These are phyloP conservation scores for Dimargaris xerosporica DNA, from an alignment of 192 early-diverging fungal species.

Conservation along the genomic window DNA sequence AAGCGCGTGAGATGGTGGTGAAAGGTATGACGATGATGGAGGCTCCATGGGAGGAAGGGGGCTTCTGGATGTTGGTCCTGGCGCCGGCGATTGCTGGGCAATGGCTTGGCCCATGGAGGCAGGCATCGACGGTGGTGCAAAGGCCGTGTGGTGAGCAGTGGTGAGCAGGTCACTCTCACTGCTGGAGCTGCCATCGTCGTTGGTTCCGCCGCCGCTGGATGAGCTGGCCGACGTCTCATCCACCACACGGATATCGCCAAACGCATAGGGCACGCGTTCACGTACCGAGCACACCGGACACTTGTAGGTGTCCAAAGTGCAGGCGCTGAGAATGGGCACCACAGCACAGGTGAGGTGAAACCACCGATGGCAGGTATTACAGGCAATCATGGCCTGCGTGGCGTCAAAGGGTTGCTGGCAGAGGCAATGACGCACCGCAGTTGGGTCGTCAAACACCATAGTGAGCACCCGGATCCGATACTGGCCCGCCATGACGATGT, in stretches of 20 bases:
- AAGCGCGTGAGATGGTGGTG: no score
- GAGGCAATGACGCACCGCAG: slow-evolving; percentile 22
- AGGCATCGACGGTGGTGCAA: no score
- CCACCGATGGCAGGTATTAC: slow-evolving; percentile 44
- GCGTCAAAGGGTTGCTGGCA: slow-evolving; percentile 18
- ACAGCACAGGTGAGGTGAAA: slow-evolving; percentile 43
- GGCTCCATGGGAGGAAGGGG: no score
- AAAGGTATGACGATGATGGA: no score
- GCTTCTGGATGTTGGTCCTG: no score
- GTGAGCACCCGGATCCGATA: slow-evolving; percentile 15
- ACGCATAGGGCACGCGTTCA: slow-evolving; percentile 1
- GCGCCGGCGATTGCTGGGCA: no score
- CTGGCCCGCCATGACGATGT: slow-evolving; percentile 13
- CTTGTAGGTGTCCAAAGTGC: slow-evolving; percentile 2
- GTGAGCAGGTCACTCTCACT: no score
- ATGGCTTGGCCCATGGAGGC: no score
- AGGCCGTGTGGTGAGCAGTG: no score
- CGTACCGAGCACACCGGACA: slow-evolving; percentile 10
- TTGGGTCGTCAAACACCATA: slow-evolving; percentile 12
- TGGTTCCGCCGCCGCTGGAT: no score
- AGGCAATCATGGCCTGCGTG: slow-evolving; percentile 35
- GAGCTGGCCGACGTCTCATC: background rate
- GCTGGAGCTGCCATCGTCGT: no score
- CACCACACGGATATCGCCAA: slow-evolving; percentile 7
- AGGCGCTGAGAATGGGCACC: slow-evolving; percentile 20